Conservation (phyloP, 2,329 filamentous ascomycete genomes). For the Fusarium subtropicale region DNA sequence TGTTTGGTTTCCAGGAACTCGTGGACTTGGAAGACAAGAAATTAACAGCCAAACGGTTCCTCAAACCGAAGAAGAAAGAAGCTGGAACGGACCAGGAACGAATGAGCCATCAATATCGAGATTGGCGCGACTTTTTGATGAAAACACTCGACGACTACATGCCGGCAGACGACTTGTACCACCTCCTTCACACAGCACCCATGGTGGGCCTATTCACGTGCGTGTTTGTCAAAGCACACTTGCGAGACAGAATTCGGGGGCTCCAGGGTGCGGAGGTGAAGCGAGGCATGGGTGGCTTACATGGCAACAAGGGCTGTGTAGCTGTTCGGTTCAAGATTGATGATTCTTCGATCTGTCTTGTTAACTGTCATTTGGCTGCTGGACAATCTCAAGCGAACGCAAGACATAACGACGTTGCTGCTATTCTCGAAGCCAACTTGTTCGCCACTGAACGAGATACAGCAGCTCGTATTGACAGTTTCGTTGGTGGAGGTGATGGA, state of each 20-base stretch:
- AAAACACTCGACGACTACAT: conserved; percentile 86
- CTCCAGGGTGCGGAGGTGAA: conserved; percentile 88
- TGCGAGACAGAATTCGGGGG: conserved; percentile 80
- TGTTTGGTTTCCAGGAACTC: conserved; percentile 98
- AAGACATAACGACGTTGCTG: conserved; percentile 91
- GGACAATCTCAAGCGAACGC: conserved; percentile 91
- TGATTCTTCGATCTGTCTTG: conserved; percentile 92
- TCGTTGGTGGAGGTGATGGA: conserved; percentile 91
- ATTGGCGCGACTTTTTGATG: conserved; percentile 92
- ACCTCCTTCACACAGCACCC: conserved; percentile 84
- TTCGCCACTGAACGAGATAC: conserved; percentile 79
- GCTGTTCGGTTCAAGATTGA: conserved; percentile 93
- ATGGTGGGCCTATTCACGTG: conserved; percentile 96
- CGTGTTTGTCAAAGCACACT: conserved; percentile 87
- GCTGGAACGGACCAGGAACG: conserved; percentile 83
- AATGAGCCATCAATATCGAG: conserved; percentile 97
- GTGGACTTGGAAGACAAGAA: conserved; percentile 98
- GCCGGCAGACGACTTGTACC: conserved; percentile 80
- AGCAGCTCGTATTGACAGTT: conserved; percentile 78
- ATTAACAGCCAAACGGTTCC: conserved; percentile 93
- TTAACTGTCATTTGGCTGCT: conserved; percentile 97
- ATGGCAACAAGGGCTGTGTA: conserved; percentile 96
- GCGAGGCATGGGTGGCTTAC: conserved; percentile 92
- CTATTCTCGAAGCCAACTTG: conserved; percentile 83
- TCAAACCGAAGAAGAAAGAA: conserved; percentile 90